Evolutionary conservation across 805 yeast species (phyloP), one percentile per base, ranked within the genome.

Genomic region (Monosporozyma solicola): DNA sequence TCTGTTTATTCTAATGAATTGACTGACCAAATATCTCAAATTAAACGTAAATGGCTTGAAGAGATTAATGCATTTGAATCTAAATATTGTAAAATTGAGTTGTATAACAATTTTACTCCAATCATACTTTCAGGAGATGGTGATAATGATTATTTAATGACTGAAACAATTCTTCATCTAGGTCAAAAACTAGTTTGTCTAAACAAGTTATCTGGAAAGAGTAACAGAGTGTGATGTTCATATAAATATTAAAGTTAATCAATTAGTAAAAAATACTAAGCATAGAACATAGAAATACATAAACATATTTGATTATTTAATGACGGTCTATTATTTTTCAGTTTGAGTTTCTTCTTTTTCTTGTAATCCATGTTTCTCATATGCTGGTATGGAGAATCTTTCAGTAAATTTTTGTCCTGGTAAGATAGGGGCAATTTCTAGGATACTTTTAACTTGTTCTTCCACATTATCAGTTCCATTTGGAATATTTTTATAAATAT

Each of bases 371-470:
- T 70, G 64, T 70, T 87, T 84, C 63, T 80, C 69, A 55, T 71
- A 77, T 13, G 88, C 94, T 11, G 94, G 88, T 39, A 80, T 78
- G 47, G 80, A 78, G 64, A 86, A 86, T 57, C 81, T 78, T 29
- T 77, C 79, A 20, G 82, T 78, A 62, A 83, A 82, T 50, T 72
- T 60, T 63, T 89, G 95, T 16, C 96, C 96, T 0, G 96, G 96
- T 47, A 89, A 69, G 45, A 91, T 79, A 2, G 97, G 97, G 22
- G 83, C 87, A 48, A 84, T 72, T 51, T 80, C 80, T 53, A 84
- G 73, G 31, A 90, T 75, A 51, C 80, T 76, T 53, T 76, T 72
- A 51, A 75, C 76, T 63, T 85, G 78, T 33, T 72, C 72, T 48
- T 79, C 79, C n/a, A 81, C 74, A 51, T 73, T 70, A n/a, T 74